These are phyloP conservation scores for Paecilomyces sp. DNA, from an alignment of 2,329 filamentous ascomycete species.

Conservation along the genomic window DNA sequence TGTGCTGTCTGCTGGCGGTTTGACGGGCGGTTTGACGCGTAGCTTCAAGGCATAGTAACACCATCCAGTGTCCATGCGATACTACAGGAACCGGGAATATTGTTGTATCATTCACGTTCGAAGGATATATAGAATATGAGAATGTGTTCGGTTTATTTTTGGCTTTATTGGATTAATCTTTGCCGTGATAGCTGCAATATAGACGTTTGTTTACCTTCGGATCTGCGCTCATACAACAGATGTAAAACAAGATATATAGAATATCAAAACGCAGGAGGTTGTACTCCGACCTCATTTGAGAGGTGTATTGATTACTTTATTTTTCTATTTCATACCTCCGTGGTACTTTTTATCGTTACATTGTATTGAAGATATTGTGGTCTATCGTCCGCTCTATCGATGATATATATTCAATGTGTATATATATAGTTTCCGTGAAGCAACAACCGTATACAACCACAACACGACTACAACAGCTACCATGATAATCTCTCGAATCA, in stretches of 20 bases:
- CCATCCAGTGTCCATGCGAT: too few relatives aligned
- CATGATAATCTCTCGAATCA: neutral
- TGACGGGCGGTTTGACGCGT: too few relatives aligned
- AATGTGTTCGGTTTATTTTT: too few relatives aligned
- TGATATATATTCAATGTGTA: neutral
- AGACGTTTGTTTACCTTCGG: neutral
- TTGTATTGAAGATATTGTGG: neutral
- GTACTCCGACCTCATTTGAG: neutral
- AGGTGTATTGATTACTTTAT: neutral
- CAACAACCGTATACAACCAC: neutral
- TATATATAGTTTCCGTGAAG: neutral
- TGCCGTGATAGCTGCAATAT: neutral
- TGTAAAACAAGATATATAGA: neutral
- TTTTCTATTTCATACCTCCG: neutral
- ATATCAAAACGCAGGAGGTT: neutral
- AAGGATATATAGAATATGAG: too few relatives aligned
- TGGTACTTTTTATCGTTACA: neutral
- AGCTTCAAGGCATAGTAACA: too few relatives aligned
- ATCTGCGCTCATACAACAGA: neutral
- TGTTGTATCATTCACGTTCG: neutral
- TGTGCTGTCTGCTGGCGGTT: too few relatives aligned
- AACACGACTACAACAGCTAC: neutral
- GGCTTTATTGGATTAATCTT: neutral
- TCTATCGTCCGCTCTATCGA: neutral
- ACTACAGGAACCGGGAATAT: neutral